Evolutionary conservation across 106 monocot species (phyloP).

Genomic region (Hemerocallis citrina): DNA sequence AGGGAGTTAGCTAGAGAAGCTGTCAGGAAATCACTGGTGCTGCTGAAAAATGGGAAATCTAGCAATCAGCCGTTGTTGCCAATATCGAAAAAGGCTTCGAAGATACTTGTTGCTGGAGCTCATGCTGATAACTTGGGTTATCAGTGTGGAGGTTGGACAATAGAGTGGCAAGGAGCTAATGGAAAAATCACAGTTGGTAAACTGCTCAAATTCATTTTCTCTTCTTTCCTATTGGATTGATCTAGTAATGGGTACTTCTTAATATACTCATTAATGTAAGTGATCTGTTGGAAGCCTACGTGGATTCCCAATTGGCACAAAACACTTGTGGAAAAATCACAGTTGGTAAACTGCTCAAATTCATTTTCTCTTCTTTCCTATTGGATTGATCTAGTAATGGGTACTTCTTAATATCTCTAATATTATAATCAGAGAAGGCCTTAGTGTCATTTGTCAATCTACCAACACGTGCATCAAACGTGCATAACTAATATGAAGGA

Average conservation of each 20-base stretch:
- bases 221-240: not conserved
- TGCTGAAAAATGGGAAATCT: conserved; percentile 60
- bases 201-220: not conserved
- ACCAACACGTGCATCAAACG: too few relatives aligned
- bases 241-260: too few relatives aligned
- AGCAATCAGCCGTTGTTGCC: conserved; percentile 31
- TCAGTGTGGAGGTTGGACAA: conserved; percentile 80
- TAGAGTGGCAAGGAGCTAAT: conserved; percentile 47
- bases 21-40: conserved; percentile 54
- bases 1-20: conserved; percentile 60
- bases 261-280: too few relatives aligned
- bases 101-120: conserved; percentile 56
- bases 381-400: not conserved
- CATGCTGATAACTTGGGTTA: conserved; percentile 69
- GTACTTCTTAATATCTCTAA: too few relatives aligned
- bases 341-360: conserved; percentile 25
- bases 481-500: too few relatives aligned
- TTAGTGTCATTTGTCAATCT: too few relatives aligned
- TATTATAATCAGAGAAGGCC: too few relatives aligned
- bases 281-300: too few relatives aligned
- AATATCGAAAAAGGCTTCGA: conserved; percentile 44
- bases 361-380: not conserved
- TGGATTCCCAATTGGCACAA: too few relatives aligned
- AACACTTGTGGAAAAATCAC: conserved; percentile 51
- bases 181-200: conserved; percentile 56